Base-by-base conservation (phyloP, 176 grass and related monocot genomes). In the Juncus effusus region DNA sequence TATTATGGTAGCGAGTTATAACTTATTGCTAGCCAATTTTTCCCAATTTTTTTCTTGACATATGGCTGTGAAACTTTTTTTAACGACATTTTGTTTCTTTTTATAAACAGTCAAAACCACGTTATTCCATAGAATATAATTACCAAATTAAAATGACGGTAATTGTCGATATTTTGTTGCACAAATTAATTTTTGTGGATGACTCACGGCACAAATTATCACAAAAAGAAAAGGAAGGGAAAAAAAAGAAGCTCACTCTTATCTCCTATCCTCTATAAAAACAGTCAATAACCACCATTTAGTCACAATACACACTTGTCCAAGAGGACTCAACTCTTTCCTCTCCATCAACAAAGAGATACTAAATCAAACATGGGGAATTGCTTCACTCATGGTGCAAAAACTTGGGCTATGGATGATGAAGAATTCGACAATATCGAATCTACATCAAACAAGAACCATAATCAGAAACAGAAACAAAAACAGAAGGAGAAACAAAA, bases 341-440 rank as follows among this genome's bases (percentile, higher is more conserved):
- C 47, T 36, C 40, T 13, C 10, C 19, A 36, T 12, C 42, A 6
- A 28, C 3, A 28, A 66, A 0, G 19, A 51, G 15, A 36, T 2
- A 7, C 8, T 36, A 6, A 68, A n/a, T 50, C 42, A 55, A 2
- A 38, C 38, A 71, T 71, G 67, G 67, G 67, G 53, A 71, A 71
- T 13, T 71, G 67, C 54, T 13, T 71, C 4, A 28, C 53, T 59
- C 67, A 58, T 40, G 54, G 67, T 57, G 13, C 38, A 28, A 71
- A 45, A 45, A 71, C 67, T 56, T 71, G 67, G 52, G 52, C 67
- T 3, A 14, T 70, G 2, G 67, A 71, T 4, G 8, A 71, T 42
- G 67, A 44, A 71, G 67, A 44, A 71, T 71, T 35, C 51, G 53
- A 6, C 38, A 4, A 39, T 6, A 2, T 54, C 52, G 67, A 58